phyloP scores from a whole-genome alignment of 1,139 yeast genomes.

The Trichomonascaceae sp. region DNA sequence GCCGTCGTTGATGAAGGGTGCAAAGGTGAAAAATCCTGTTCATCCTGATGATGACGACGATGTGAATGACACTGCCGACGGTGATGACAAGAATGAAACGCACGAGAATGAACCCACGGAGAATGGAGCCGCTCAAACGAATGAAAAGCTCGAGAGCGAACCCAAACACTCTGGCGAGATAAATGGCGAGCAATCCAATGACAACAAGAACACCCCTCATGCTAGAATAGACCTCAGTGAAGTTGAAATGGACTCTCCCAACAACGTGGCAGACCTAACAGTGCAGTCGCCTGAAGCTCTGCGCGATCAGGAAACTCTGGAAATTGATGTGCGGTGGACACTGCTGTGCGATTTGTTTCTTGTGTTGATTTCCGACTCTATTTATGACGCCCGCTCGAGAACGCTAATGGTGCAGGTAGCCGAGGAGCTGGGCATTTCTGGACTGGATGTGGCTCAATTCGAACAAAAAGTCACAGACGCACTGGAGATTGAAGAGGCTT shows the following conservation, averaged over 20 bases:
- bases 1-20: conserved; percentile 29
- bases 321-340: conserved; percentile 85
- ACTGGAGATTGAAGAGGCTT: conserved; percentile 67
- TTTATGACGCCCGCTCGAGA: conserved; percentile 82
- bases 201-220: neutral
- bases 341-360: conserved; percentile 80
- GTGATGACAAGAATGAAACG: conserved; percentile 3
- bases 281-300: conserved; percentile 27
- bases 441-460: conserved; percentile 68
- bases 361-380: conserved; percentile 66
- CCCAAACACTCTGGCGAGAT: neutral
- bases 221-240: too few species aligned
- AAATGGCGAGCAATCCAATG: conserved; percentile 5
- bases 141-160: conserved; percentile 3
- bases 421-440: conserved; percentile 38
- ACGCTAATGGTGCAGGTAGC: conserved; percentile 61
- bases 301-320: conserved; percentile 29
- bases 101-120: conserved; percentile 6
- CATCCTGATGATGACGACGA: conserved; percentile 5
- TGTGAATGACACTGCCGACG: neutral
- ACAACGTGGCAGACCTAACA: conserved; percentile 10
- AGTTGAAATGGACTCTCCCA: neutral
- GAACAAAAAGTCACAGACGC: conserved; percentile 87
- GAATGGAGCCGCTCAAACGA: conserved; percentile 2
- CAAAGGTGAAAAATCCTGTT: conserved; percentile 20